phyloP scores from a whole-genome alignment of 805 yeast genomes.

The Dipodascus albidus region DNA sequence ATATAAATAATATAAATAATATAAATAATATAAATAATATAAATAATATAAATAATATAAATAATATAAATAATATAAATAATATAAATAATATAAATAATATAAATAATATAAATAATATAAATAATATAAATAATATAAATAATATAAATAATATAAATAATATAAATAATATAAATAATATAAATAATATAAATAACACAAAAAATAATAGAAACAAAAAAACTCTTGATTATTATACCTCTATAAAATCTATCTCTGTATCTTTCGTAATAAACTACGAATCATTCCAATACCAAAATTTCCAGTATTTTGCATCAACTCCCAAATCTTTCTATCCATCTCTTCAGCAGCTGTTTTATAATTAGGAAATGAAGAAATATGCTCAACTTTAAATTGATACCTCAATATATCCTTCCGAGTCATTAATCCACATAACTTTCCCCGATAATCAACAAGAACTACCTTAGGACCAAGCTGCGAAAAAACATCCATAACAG shows the following conservation, averaged over 20 bases:
- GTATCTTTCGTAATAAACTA: neutral
- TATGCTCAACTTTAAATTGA: constrained; percentile 14
- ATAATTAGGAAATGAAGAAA: neutral
- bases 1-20: too few species aligned
- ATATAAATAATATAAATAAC: too few species aligned
- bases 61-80: too few species aligned
- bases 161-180: too few species aligned
- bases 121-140: too few species aligned
- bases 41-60: too few species aligned
- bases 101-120: too few species aligned
- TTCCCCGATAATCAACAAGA: constrained; percentile 45
- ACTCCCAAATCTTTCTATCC: constrained; percentile 14
- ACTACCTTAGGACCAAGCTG: constrained; percentile 73
- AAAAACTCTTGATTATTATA: neutral
- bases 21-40: too few species aligned
- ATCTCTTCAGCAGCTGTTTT: constrained; percentile 13
- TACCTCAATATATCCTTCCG: constrained; percentile 70
- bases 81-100: too few species aligned
- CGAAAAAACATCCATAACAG: constrained; percentile 55
- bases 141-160: too few species aligned
- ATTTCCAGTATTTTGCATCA: constrained; percentile 6
- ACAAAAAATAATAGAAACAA: neutral
- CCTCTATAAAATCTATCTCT: neutral
- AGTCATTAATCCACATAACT: constrained; percentile 63
- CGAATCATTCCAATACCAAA: neutral